Evolutionary conservation across 2,329 filamentous ascomycete genomes (phyloP).

Genomic region (Ceratocystis huliohia): DNA sequence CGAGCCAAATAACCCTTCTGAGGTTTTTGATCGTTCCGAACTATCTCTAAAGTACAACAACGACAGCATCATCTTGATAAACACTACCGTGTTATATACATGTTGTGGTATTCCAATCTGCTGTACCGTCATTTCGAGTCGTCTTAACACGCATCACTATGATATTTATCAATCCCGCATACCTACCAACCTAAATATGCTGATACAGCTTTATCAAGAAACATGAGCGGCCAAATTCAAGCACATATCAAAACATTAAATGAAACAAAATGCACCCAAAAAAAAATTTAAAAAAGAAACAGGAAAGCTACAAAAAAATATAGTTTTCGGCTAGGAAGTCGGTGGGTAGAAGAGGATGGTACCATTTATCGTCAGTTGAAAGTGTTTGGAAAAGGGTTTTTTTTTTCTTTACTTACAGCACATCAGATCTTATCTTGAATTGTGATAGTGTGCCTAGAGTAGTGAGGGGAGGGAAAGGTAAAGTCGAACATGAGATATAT

Average conservation of each 20-base stretch:
- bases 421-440: neutral
- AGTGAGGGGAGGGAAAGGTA: neutral
- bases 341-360: neutral
- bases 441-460: neutral
- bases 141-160: constrained; percentile 8
- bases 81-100: constrained; percentile 6
- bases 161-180: constrained; percentile 7
- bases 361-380: constrained; percentile 11
- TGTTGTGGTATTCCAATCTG: constrained; percentile 9
- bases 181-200: constrained; percentile 8
- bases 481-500: neutral
- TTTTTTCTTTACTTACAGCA: constrained; percentile 3
- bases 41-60: constrained; percentile 11
- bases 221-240: constrained; percentile 9
- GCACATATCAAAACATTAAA: constrained; percentile 6
- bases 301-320: neutral
- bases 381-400: neutral
- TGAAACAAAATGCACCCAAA: neutral
- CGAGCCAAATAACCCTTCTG: neutral
- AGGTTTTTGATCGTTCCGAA: neutral
- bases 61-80: constrained; percentile 9
- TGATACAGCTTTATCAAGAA: constrained; percentile 5
- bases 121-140: constrained; percentile 10
- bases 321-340: neutral
- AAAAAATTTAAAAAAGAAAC: neutral